These are phyloP conservation scores for Fusarium sp. DNA, from an alignment of 2,329 filamentous ascomycete species.

Conservation along the genomic window DNA sequence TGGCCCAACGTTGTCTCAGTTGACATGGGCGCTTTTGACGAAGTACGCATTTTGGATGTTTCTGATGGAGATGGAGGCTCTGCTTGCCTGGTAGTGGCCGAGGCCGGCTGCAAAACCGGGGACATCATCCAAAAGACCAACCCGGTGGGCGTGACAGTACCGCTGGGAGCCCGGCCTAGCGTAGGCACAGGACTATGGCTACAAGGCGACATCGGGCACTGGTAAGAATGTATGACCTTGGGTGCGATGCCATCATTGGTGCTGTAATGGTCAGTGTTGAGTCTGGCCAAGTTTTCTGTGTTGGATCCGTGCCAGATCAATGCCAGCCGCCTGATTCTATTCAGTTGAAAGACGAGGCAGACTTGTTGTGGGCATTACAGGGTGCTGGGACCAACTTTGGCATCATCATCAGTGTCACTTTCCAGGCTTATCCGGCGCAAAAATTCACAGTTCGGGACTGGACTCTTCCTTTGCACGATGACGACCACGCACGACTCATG, in stretches of 20 bases:
- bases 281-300: constrained; percentile 62
- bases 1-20: constrained; percentile 67
- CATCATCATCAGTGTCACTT: constrained; percentile 68
- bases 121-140: constrained; percentile 67
- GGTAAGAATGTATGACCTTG: constrained; percentile 67
- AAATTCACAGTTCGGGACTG: constrained; percentile 60
- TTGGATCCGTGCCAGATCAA: constrained; percentile 66
- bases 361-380: constrained; percentile 70
- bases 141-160: constrained; percentile 66
- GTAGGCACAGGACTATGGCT: constrained; percentile 75
- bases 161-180: constrained; percentile 73
- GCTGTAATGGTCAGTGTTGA: constrained; percentile 69
- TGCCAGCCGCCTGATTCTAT: constrained; percentile 59
- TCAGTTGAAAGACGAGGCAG: constrained; percentile 62
- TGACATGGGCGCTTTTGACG: constrained; percentile 71
- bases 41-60: constrained; percentile 60
- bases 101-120: constrained; percentile 68
- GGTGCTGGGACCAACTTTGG: constrained; percentile 73
- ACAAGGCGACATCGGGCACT: constrained; percentile 76
- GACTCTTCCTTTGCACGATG: constrained; percentile 54
- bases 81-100: constrained; percentile 62
- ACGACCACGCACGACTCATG: constrained; percentile 46
- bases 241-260: constrained; percentile 73
- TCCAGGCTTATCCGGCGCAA: constrained; percentile 62
- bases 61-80: constrained; percentile 34